These are phyloP conservation scores for Nidularia pulvinata DNA, from an alignment of 768 basidiomycete genomes.

Conservation along the genomic window DNA sequence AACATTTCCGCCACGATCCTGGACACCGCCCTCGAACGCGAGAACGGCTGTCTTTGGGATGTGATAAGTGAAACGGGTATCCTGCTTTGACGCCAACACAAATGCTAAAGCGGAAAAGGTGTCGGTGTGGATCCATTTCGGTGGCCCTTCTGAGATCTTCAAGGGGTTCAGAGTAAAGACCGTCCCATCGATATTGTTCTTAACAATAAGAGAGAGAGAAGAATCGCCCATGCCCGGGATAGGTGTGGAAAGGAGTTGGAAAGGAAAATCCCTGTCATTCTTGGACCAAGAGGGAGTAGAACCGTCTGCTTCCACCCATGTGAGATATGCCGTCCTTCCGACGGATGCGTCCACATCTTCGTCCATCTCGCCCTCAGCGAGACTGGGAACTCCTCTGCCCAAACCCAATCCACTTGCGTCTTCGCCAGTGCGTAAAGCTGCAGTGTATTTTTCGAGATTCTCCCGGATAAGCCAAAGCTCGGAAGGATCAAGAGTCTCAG, in stretches of 20 bases:
- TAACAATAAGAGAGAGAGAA: constrained; percentile 53
- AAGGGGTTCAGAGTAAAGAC: constrained; percentile 49
- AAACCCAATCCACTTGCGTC: constrained; percentile 64
- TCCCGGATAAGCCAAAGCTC: constrained; percentile 81
- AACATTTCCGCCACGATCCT: constrained; percentile 74
- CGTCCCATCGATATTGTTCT: constrained; percentile 74
- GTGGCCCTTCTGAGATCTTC: constrained; percentile 15
- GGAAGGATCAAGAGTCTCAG: constrained; percentile 87
- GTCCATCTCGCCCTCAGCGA: constrained; percentile 89
- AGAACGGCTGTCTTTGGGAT: constrained; percentile 53
- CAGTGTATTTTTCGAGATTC: constrained; percentile 84
- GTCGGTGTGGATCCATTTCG: constrained; percentile 71
- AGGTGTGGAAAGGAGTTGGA: constrained; percentile 66
- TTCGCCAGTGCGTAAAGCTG: constrained; percentile 54
- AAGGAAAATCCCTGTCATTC: constrained; percentile 28
- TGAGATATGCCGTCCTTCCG: constrained; percentile 63
- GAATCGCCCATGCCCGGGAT: constrained; percentile 45
- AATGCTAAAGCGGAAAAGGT: constrained; percentile 92
- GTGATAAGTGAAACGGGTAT: constrained; percentile 88
- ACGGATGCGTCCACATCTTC: constrained; percentile 82
- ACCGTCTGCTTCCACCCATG: constrained; percentile 64
- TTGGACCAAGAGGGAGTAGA: constrained; percentile 38
- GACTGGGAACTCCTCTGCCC: constrained; percentile 71
- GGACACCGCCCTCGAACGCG: constrained; percentile 81
- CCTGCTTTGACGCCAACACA: constrained; percentile 91